Evolutionary conservation across 106 monocot species (phyloP).

Genomic region (Gastrodia elata): DNA sequence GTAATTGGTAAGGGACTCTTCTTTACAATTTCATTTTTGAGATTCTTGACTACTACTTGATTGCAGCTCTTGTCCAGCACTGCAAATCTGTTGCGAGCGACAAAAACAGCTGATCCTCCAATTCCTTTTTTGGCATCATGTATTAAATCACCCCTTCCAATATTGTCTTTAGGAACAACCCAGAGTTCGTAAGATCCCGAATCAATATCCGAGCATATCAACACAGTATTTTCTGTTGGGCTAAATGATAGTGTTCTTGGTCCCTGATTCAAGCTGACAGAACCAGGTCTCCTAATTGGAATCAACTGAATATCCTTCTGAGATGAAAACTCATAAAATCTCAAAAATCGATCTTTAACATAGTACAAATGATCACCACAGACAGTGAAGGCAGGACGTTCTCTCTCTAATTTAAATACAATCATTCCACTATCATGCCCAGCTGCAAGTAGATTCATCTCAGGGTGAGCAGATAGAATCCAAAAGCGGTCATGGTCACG

Average conservation of each 20-base stretch:
- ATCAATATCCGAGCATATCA: constrained; percentile 76
- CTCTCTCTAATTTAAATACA: constrained; percentile 84
- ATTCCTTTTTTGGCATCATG: constrained; percentile 74
- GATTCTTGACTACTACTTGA: constrained; percentile 66
- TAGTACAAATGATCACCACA: constrained; percentile 57
- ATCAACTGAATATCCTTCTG: constrained; percentile 65
- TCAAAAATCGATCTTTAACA: constrained; percentile 72
- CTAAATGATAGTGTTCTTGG: constrained; percentile 68
- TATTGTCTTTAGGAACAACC: constrained; percentile 48
- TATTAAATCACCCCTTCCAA: constrained; percentile 49
- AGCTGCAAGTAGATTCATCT: constrained; percentile 86
- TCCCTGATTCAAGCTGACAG: constrained; percentile 63
- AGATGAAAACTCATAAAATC: constrained; percentile 58
- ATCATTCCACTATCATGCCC: constrained; percentile 96
- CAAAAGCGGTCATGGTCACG: constrained; percentile 90
- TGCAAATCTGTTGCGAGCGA: constrained; percentile 86
- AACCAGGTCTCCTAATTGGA: constrained; percentile 71
- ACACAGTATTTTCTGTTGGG: constrained; percentile 76
- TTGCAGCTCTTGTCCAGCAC: constrained; percentile 72
- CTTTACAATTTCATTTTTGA: constrained; percentile 85
- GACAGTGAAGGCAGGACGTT: constrained; percentile 74
- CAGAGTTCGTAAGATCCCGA: constrained; percentile 85
- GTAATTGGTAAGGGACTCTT: constrained; percentile 63
- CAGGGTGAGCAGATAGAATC: constrained; percentile 80
- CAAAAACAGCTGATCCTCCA: constrained; percentile 64